Evolutionary conservation across 805 yeast species (phyloP), one percentile per base, ranked within the genome.

Genomic region (Saturnispora gosingensis): DNA sequence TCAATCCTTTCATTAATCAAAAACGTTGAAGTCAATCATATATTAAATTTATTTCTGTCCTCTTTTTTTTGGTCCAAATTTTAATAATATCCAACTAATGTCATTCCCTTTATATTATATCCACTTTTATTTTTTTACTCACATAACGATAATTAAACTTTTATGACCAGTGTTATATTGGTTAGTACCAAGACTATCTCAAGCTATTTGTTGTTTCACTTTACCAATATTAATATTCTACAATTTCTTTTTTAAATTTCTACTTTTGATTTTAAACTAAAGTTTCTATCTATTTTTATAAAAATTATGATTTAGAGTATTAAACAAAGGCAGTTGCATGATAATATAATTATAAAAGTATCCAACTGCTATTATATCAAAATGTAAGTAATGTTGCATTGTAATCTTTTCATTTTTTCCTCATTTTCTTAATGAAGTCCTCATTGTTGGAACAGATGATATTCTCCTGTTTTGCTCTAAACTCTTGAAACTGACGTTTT

Each of bases 1-100:
- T 90, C 62, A 91, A 91, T 61, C 99, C 99, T 32, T 91, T 90
- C 46, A 55, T 59, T 15, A 55, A 52, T 25, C 16, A 43, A 9
- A 25, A 25, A 5, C 43, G 24, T 39, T 30, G 43, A 34, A n/a
- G 18, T 39, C 9, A 13, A 28, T 13, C n/a, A 20, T 40, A 11
- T 22, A 40, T 40, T 22, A 32, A 24, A 24, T 11, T 40, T 40
- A 6, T 15, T 13, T 39, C 13, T 18, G 13, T 11, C 3, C 7
- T 24, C 5, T 15, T 40, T 24, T 24, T 40, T 24, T 40, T 40
- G n/a, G 22, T 24, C 30, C 30, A 25, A 11, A 15, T 24, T 40
- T 40, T 24, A 40, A 20, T 24, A 46, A 18, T 46, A 49, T 43
- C 51, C 51, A 49, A 49, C 51, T 49, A 48, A 42, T 38, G 45